Evolutionary conservation across 139 green algal species (phyloP), one percentile per base, ranked within the genome.

Genomic region (Micractinium conductrix): DNA sequence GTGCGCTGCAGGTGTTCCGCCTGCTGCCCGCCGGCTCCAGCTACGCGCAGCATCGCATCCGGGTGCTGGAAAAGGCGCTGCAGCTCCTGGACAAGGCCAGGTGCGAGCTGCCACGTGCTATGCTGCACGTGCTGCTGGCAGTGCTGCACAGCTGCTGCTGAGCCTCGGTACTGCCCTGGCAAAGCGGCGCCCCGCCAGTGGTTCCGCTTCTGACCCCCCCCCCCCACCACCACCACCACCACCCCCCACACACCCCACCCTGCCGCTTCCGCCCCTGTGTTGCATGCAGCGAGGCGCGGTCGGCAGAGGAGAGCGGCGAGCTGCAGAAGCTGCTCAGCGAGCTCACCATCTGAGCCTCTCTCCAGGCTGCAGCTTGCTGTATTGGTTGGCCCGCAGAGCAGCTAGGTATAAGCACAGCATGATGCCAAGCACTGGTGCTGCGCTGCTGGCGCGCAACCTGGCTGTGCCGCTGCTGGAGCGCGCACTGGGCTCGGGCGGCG

Each of bases 11-110:
- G 10, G 30, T 62, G 26, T 73, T 80, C 24, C 28, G n/a, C 9
- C 30, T 24, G 26, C 69, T 88, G 45, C 87, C 87, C 2, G 48
- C 62, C 33, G 38, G 35, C 26, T 79, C 44, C 19, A 40, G 24
- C 6, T 91, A 88, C 74, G 87, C 87, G 17, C 69, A 81, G 48
- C 87, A 91, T 48, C 83, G 79, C 45, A 58, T 88, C 10, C 48
- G 68, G 8, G 74, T 88, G 30, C 74, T 91, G 63, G 69, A 83
- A 8, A 84, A 87, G 33, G 84, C 72, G 40, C 58, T 85, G 82
- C n/a, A 74, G 24, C 79, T 91, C 24, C 74, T 90, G 22, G 38
- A 80, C 84, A 80, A 79, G 42, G 44, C 17, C 76, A 82, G 76
- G 76, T 82, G 10, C 8, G 38, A n/a, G n/a, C n/a, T n/a, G n/a